These are phyloP conservation scores for Eucalyptus caleyi DNA, from an alignment of 345 rosid genomes.

Conservation along the genomic window DNA sequence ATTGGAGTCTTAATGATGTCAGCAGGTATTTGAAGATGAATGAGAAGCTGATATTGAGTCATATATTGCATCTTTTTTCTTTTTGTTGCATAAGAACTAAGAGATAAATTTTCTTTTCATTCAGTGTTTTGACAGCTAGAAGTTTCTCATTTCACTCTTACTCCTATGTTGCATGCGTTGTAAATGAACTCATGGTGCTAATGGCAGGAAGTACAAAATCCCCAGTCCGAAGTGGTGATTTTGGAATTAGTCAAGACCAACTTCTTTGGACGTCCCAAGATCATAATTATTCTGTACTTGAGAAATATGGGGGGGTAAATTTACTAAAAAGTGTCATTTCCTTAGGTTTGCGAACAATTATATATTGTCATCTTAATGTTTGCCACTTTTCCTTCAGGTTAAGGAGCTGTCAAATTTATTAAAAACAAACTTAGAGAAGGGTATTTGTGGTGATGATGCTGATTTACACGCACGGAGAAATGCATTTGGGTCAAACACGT, in stretches of 20 bases:
- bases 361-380: background rate
- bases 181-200: background rate
- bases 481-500: constrained; percentile 84
- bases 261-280: constrained; percentile 67
- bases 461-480: constrained; percentile 52
- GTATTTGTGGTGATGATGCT: constrained; percentile 57
- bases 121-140: background rate
- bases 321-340: background rate
- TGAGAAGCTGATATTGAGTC: background rate
- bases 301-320: constrained; percentile 68
- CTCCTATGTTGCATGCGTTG: background rate
- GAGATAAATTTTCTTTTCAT: background rate
- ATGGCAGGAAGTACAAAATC: constrained; percentile 23
- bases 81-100: background rate
- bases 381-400: constrained; percentile 26
- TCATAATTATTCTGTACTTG: constrained; percentile 45
- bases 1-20: background rate
- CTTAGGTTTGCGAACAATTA: background rate
- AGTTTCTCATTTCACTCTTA: background rate
- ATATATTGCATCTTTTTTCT: background rate
- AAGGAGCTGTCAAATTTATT: constrained; percentile 48
- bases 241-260: constrained; percentile 58
- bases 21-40: background rate
- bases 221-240: constrained; percentile 33
- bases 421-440: constrained; percentile 68